A percentile compares a stretch with the other conserved stretches of the same genome.
phyloP scores from a whole-genome alignment of 257 asterid genomes.

The Haberlea rhodopensis region DNA sequence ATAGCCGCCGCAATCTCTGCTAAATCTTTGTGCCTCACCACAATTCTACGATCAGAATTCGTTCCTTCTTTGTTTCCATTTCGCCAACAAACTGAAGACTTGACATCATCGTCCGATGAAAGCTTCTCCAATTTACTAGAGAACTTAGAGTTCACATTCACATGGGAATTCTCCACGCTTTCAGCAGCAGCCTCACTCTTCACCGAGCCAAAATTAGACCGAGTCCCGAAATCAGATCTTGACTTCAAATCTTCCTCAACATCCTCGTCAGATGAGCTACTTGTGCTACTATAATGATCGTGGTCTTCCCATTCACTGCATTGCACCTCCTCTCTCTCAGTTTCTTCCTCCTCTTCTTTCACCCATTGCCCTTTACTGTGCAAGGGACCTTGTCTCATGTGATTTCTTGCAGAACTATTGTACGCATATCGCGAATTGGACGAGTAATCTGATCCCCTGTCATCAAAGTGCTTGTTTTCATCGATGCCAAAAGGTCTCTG shows the following conservation, averaged over 20 bases:
- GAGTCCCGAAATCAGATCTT: conserved; percentile 53
- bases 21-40: conserved; percentile 15
- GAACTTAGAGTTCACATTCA: conserved; percentile 3
- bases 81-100: conserved; percentile 7
- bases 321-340: conserved; percentile 94
- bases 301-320: conserved; percentile 98
- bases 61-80: not conserved
- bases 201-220: conserved; percentile 55
- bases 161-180: conserved; percentile 16
- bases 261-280: conserved; percentile 53
- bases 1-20: conserved; percentile 81
- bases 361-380: conserved; percentile 33
- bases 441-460: conserved; percentile 53
- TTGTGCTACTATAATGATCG: conserved; percentile 61
- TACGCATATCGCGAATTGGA: conserved; percentile 50
- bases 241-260: conserved; percentile 53
- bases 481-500: conserved; percentile 27
- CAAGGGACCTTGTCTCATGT: conserved; percentile 26
- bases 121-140: conserved; percentile 8
- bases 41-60: conserved; percentile 36
- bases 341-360: conserved; percentile 46
- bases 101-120: not conserved
- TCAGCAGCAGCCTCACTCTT: conserved; percentile 33
- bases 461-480: conserved; percentile 45
- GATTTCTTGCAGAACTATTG: conserved; percentile 26